Evolutionary conservation across 2,329 filamentous ascomycete genomes (phyloP), one percentile per base, ranked within the genome.

Genomic region (Exophiala spinifera): DNA sequence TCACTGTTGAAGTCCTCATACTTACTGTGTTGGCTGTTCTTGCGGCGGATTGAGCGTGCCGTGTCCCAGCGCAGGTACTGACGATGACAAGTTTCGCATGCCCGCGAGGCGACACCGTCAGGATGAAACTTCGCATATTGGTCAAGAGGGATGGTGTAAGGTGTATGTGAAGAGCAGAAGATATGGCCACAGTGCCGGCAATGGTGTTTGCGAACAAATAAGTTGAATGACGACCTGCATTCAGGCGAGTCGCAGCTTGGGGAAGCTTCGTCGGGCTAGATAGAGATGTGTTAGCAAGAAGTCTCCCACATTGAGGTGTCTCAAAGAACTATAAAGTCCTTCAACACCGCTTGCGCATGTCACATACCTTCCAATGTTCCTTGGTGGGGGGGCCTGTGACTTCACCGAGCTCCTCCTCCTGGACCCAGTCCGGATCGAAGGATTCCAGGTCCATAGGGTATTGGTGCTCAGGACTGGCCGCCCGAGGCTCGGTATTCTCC

Each of bases 121-220:
- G 82, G 80, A 61, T 86, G 83, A 69, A 84, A 85, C 52, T 79
- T 78, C 14, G 83, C 83, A 53, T 83, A 74, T 68, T 86, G 83
- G 64, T 86, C 82, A 14, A 86, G 79, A 6, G 79, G 80, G 10
- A 86, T 79, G 46, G 72, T 69, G 64, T 79, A 74, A 43, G 75
- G 72, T 46, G 79, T 79, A 70, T 86, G 83, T 31, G 77, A 73
- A 56, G 77, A 76, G 70, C 83, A 86, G 66, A 85, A 85, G 63
- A 86, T 79, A 63, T 84, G 79, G 40, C 83, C 83, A 62, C 83
- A 86, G 63, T 84, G 82, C 54, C 83, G 80, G 69, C 83, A 86
- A 69, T 86, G 83, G 65, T 86, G 83, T 54, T 82, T 81, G 47
- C 83, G 81, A 47, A 79, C 75, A 69, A 83, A 82, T 65, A 85